Percentiles rank a stretch among this genome's conserved stretches.
Conservation (phyloP, 164 flowering plant species). For the Saururus chinensis region DNA sequence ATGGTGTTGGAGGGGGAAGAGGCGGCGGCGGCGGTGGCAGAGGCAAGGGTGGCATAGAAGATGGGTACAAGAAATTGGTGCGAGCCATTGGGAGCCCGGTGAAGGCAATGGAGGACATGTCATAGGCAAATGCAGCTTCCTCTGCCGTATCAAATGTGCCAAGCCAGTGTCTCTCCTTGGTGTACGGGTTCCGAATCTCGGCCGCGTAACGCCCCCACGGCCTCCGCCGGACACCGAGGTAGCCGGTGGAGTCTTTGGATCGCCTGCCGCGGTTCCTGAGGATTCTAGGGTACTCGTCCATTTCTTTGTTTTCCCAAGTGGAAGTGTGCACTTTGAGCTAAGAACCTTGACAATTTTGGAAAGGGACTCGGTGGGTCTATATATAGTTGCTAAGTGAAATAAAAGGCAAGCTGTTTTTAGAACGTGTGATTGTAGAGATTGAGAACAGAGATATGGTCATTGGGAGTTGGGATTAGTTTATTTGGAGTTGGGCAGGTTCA, state of each 20-base stretch:
- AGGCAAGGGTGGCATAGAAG: slow-evolving; percentile 7
- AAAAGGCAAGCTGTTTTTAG: not conserved
- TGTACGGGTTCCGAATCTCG: slow-evolving; percentile 27
- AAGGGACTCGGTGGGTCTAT: not conserved
- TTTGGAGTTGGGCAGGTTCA: not conserved
- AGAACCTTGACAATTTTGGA: not conserved
- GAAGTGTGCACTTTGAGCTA: not conserved
- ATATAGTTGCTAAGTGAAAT: not conserved
- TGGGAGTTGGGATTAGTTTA: not conserved
- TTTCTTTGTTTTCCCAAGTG: not conserved
- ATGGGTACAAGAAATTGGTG: slow-evolving; percentile 24
- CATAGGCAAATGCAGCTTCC: slow-evolving; percentile 30
- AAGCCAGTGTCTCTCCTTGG: slow-evolving; percentile 27
- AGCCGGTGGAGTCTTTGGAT: slow-evolving; percentile 12
- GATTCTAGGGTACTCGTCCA: slow-evolving; percentile 2
- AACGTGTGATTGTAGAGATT: not conserved
- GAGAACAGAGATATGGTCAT: not conserved
- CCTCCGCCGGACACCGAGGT: slow-evolving; percentile 23
- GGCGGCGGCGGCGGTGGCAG: slow-evolving; percentile 11
- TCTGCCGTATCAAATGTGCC: slow-evolving; percentile 29
- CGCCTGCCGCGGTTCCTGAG: slow-evolving; percentile 4
- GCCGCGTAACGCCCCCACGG: slow-evolving; percentile 31
- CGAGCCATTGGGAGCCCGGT: slow-evolving; percentile 24
- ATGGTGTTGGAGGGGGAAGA: slow-evolving; percentile 11
- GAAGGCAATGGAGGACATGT: slow-evolving; percentile 25